Evolutionary conservation across 495 filamentous ascomycete genomes (phyloP), one percentile per base, ranked within the genome.

Genomic region (Xylaria bambusicola): DNA sequence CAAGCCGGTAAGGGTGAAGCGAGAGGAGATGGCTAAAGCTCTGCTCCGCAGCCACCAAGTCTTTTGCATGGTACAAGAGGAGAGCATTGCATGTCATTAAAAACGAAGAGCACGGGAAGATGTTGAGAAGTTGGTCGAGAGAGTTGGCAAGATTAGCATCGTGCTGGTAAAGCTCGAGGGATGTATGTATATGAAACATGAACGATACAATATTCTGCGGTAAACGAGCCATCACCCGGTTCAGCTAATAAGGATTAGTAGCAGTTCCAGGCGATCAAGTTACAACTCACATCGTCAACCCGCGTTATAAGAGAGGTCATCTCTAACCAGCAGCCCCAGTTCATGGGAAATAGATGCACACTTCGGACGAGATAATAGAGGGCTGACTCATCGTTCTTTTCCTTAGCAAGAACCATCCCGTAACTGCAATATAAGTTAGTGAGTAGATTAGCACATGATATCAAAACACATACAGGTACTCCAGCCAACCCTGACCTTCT

Each of bases 301-400:
- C 80, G 81, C 53, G 84, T 86, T 23, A 86, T 85, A 18, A 97
- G 74, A 18, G 95, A 80, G 17, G 86, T 86, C 56, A 99, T 79
- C 72, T 98, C 95, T 23, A 92, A 80, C 95, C 95, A 99, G 24
- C 91, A 90, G 1, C 92, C 92, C 95, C 95, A 99, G 71, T 98
- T 95, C 78, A 90, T 95, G 3, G 93, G 89, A 66, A 88, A 92
- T 45, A 88, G 73, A 67, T 93, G 88, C 6, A 97, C 89, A 67
- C 92, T 97, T 61, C 83, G 80, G 36, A 96, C 79, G 5, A 98
- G 78, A 81, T 90, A 96, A 52, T 85, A 83, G 69, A 90, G 85
- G 8, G 94, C 94, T 47, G 87, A 78, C 27, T 85, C 82, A 55
- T 94, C 92, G 62, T 94, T 96, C 71, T 95, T 95, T 46, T 91